These are phyloP conservation scores for Hydrangea macrophylla DNA, from an alignment of 148 eudicot genomes.

Conservation along the genomic window DNA sequence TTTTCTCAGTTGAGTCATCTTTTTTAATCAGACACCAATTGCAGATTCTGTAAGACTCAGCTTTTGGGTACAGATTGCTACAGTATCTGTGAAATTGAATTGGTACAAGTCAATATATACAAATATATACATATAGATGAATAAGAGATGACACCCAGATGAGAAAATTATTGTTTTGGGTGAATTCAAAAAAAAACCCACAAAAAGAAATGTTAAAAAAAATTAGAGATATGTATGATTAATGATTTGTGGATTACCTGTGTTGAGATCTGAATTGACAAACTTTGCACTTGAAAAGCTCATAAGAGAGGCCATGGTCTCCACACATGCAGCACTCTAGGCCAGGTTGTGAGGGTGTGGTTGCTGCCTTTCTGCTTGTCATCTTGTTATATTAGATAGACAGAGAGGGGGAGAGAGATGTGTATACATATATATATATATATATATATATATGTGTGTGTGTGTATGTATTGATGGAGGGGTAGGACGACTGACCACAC, in stretches of 20 bases:
- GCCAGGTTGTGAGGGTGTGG: not conserved
- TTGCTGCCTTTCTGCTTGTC: conserved; percentile 9
- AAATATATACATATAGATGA: not conserved
- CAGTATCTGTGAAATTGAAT: conserved; percentile 55
- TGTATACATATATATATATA: not conserved
- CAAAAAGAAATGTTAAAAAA: not conserved
- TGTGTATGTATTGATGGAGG: too few relatives aligned
- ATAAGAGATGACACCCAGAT: conserved; percentile 6
- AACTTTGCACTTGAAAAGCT: conserved; percentile 71
- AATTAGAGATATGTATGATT: too few relatives aligned
- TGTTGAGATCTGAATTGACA: conserved; percentile 80
- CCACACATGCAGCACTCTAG: conserved; percentile 86
- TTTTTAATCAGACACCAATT: conserved; percentile 69
- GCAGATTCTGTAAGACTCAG: conserved; percentile 65
- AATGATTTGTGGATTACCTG: too few relatives aligned
- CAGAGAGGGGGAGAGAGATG: not conserved
- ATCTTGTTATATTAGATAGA: conserved; percentile 8
- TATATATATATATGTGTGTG: too few relatives aligned
- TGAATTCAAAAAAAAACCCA: not conserved
- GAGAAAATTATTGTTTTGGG: not conserved
- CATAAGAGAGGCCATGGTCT: conserved; percentile 55
- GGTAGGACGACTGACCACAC: too few relatives aligned
- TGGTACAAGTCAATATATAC: not conserved
- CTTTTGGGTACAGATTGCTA: conserved; percentile 73
- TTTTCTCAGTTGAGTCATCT: conserved; percentile 16